phyloP scores from a whole-genome alignment of 129 eudicot species.

The Ambrosia trifida region DNA sequence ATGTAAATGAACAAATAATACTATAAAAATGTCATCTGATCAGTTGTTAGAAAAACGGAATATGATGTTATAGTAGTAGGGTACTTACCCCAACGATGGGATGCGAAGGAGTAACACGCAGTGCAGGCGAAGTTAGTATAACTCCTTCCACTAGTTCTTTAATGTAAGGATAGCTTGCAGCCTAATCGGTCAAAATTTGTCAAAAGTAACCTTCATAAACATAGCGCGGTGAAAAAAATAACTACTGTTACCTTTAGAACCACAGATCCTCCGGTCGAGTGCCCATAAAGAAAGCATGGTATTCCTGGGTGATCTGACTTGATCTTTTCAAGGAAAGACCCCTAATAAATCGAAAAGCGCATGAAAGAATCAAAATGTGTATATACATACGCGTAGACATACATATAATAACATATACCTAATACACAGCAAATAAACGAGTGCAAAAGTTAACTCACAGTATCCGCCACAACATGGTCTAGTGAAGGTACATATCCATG shows the following conservation, averaged over 20 bases:
- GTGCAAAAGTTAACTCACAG: slow-evolving; percentile 57
- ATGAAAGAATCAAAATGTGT: neutral
- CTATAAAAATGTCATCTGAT: neutral
- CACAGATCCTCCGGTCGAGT: slow-evolving; percentile 98
- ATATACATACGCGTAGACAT: neutral
- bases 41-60: slow-evolving; percentile 9
- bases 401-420: no score
- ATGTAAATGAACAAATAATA: neutral
- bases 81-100: slow-evolving; percentile 90
- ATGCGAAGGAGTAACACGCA: slow-evolving; percentile 99
- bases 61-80: neutral
- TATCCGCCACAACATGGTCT: slow-evolving; percentile 95
- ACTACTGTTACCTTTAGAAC: slow-evolving; percentile 64
- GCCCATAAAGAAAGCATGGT: slow-evolving; percentile 94
- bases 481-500: slow-evolving; percentile 98
- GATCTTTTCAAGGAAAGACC: slow-evolving; percentile 77
- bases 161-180: slow-evolving; percentile 82
- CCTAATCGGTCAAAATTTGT: slow-evolving; percentile 42
- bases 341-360: slow-evolving; percentile 39
- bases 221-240: neutral
- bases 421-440: no score
- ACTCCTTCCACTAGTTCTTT: slow-evolving; percentile 79
- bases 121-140: slow-evolving; percentile 91
- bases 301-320: slow-evolving; percentile 79
- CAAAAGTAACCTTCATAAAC: slow-evolving; percentile 16